Evolutionary conservation across 108 stramenopile genomes (phyloP), one percentile per base, ranked within the genome.

Genomic region (Craspedostauros australis): DNA sequence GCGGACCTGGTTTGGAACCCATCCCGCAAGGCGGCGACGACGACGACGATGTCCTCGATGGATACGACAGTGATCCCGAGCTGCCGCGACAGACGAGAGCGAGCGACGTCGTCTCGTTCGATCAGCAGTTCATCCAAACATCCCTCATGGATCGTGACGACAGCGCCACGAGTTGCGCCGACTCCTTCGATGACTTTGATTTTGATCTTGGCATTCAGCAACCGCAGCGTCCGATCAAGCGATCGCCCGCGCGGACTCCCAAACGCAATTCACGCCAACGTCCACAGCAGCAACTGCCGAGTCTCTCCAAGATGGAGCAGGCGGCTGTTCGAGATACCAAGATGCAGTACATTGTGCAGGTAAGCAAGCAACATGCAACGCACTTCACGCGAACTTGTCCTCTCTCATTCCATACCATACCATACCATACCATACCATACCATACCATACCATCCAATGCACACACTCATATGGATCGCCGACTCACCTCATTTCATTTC

Each of bases 51-150:
- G 51, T 19, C 18, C 7, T 15, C 12, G 62, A 64, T 64, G 66
- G 66, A 1, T 68, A 68, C 29, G 66, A 68, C 18, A 57, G 56
- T 22, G 66, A 68, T 30, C 66, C 66, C 2, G 66, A 68, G 29
- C 36, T 14, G 9, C 21, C 5, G 18, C 38, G 0, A 28, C 53
- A 40, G 14, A 34, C 9, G 49, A 28, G 34, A 59, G 26, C 16
- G 39, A 21, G 11, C 39, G 16, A 11, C 25, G 5, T 6, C 8
- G 36, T 39, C 36, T 52, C 36, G 21, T 19, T n/a, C 51, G 11
- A 39, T 38, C 51, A 16, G 15, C n/a, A 27, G n/a, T n/a, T 39
- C 14, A 39, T 15, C 36, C 8, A 24, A 29, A 28, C 14, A n/a
- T 12, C n/a, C 12, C 12, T 28, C 9, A 29, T n/a, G 0, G 22